Evolutionary conservation across 129 eudicot species (phyloP), one percentile per base, ranked within the genome.

Genomic region (Arctium lappa): DNA sequence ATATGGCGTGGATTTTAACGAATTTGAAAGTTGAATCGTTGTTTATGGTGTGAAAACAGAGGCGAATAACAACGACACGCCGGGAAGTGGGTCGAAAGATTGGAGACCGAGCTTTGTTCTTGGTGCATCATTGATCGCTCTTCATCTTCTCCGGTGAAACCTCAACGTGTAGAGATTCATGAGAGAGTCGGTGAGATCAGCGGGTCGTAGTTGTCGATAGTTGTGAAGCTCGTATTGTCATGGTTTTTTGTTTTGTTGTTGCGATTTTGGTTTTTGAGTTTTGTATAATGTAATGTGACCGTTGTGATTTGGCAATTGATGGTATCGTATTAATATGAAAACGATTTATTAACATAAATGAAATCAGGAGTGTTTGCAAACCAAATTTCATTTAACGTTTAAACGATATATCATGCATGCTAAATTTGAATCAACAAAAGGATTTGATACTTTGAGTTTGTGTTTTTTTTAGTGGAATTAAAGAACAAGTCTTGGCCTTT

Each of bases 101-200:
- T 48, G 80, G 8, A 65, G 84, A 79, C 75, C 70, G 36, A 79
- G 72, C 56, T 79, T 79, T 73, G 34, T 79, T 79, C 11, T 84
- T 65, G 80, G 75, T 84, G 84, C 13, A 46, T 65, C 80, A 1
- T 79, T 84, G 60, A 74, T 84, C 2, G 80, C 76, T 84, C 76
- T 84, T 63, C 60, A 79, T 73, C 72, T 79, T 63, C 3, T 74
- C n/a, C 13, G 40, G 72, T 84, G 80, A 84, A 62, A 84, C 68
- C 16, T 6, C 2, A 53, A 71, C 36, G 6, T 32, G 74, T 72
- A 53, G 40, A 71, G 60, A 56, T 78, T 79, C 11, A 31, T 48
- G 50, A 32, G 3, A 32, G 27, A 6, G 38, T 66, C 1, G 2
- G 1, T 31, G 30, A 80, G 82, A 78, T 63, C 39, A 18, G 6